These are phyloP conservation scores for Russula lepida DNA, from an alignment of 768 basidiomycete genomes.

Conservation along the genomic window DNA sequence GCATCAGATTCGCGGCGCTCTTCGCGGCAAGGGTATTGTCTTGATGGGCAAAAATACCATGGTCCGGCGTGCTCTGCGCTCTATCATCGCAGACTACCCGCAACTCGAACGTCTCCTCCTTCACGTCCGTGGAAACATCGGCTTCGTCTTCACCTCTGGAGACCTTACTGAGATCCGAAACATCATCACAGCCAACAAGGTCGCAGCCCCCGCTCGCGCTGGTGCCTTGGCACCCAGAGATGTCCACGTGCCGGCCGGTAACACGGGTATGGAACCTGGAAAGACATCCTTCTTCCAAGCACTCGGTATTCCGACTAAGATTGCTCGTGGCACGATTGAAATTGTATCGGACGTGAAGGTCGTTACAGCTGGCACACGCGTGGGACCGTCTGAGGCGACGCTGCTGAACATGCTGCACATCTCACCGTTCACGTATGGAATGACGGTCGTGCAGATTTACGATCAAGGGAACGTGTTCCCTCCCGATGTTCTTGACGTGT, in stretches of 20 bases:
- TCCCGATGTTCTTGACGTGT: constrained; percentile 85
- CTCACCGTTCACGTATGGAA: constrained; percentile 99
- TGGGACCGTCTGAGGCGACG: constrained; percentile 95
- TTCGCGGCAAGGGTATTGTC: constrained; percentile 94
- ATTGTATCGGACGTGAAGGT: constrained; percentile 96
- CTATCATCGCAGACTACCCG: constrained; percentile 82
- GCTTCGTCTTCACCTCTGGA: constrained; percentile 90
- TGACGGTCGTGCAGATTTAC: constrained; percentile 96
- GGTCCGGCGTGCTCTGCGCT: constrained; percentile 96
- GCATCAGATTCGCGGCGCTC: constrained; percentile 93
- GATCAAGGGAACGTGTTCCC: constrained; percentile 90
- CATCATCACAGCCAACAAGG: constrained; percentile 92
- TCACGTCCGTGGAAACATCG: constrained; percentile 94
- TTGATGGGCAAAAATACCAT: constrained; percentile 99
- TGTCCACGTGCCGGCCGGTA: constrained; percentile 86
- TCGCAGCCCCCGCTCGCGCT: constrained; percentile 96
- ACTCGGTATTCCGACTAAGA: constrained; percentile 98
- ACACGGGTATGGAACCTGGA: constrained; percentile 99
- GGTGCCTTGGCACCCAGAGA: constrained; percentile 93
- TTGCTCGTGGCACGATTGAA: constrained; percentile 99
- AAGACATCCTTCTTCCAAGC: constrained; percentile 99
- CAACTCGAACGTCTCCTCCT: constrained; percentile 96
- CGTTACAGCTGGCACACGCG: constrained; percentile 84
- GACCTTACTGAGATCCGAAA: constrained; percentile 96
- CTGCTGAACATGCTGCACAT: constrained; percentile 99